These are phyloP conservation scores for Ceratocystis alfenasii DNA, from an alignment of 2,329 filamentous ascomycete species.

Conservation along the genomic window DNA sequence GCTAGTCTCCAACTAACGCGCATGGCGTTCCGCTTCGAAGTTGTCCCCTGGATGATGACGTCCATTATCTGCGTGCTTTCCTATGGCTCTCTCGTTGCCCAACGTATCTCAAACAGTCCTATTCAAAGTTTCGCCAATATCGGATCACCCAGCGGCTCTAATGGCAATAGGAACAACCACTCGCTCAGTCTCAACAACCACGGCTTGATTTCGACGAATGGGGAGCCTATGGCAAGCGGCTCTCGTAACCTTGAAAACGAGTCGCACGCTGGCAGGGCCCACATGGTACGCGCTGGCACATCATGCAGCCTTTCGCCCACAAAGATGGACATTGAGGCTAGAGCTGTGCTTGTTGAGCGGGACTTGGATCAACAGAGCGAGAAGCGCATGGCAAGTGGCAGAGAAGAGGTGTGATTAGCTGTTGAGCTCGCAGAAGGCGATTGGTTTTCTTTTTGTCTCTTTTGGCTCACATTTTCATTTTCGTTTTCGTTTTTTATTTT, in stretches of 20 bases:
- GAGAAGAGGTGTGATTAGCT: not conserved
- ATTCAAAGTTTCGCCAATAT: not conserved
- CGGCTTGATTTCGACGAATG: not conserved
- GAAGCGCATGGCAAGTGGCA: not conserved
- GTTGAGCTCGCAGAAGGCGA: too few relatives aligned
- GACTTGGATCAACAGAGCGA: slow-evolving; percentile 9
- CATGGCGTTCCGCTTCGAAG: slow-evolving; percentile 34
- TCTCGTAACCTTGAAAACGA: not conserved
- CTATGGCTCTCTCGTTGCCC: slow-evolving; percentile 41
- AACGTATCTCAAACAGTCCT: slow-evolving; percentile 27
- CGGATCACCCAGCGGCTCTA: not conserved
- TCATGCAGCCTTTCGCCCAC: not conserved
- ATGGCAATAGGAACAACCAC: not conserved
- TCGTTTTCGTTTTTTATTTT: not conserved
- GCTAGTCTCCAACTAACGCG: slow-evolving; percentile 34
- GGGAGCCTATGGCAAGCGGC: not conserved
- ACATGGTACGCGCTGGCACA: not conserved
- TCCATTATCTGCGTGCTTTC: slow-evolving; percentile 42
- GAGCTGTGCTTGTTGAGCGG: not conserved
- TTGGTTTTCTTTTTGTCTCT: too few relatives aligned
- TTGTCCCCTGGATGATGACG: slow-evolving; percentile 39
- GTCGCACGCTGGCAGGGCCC: too few relatives aligned
- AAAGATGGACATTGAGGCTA: slow-evolving; percentile 2
- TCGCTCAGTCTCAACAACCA: not conserved
- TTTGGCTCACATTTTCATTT: too few relatives aligned